phyloP scores from a whole-genome alignment of 2,329 filamentous ascomycete genomes.

The Metarhizium rileyi region DNA sequence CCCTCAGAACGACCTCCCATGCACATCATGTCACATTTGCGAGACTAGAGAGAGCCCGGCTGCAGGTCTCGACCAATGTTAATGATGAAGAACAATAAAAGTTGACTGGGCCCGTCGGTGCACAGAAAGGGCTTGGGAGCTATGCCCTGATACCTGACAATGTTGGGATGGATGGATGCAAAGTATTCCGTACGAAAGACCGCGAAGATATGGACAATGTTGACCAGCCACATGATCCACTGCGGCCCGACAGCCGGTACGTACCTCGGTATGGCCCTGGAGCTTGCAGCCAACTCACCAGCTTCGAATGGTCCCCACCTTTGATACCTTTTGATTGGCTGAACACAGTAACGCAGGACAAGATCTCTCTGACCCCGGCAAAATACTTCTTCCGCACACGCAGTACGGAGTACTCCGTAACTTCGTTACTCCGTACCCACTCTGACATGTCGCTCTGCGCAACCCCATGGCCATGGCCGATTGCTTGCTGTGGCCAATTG shows the following conservation, averaged over 20 bases:
- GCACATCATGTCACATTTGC: too few relatives aligned
- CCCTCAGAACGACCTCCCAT: too few relatives aligned
- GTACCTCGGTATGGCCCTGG: too few relatives aligned
- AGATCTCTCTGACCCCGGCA: conserved; percentile 9
- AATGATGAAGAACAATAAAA: neutral
- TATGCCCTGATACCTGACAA: neutral
- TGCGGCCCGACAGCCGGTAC: neutral
- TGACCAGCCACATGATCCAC: conserved; percentile 1
- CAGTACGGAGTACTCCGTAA: neutral
- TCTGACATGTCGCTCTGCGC: neutral
- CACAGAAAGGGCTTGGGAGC: neutral
- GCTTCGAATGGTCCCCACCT: neutral
- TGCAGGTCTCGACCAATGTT: neutral
- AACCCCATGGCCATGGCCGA: neutral
- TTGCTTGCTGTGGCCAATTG: neutral
- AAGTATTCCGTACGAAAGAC: neutral
- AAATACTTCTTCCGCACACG: conserved; percentile 8
- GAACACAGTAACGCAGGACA: too few relatives aligned
- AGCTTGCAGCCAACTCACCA: neutral
- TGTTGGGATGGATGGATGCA: neutral
- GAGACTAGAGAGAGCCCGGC: too few relatives aligned
- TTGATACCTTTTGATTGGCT: neutral
- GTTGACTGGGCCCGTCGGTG: too few relatives aligned
- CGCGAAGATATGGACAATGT: neutral
- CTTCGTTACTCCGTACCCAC: too few relatives aligned